These are phyloP conservation scores for Chlorella sp. DNA, from an alignment of 139 green algal genomes.

Conservation along the genomic window DNA sequence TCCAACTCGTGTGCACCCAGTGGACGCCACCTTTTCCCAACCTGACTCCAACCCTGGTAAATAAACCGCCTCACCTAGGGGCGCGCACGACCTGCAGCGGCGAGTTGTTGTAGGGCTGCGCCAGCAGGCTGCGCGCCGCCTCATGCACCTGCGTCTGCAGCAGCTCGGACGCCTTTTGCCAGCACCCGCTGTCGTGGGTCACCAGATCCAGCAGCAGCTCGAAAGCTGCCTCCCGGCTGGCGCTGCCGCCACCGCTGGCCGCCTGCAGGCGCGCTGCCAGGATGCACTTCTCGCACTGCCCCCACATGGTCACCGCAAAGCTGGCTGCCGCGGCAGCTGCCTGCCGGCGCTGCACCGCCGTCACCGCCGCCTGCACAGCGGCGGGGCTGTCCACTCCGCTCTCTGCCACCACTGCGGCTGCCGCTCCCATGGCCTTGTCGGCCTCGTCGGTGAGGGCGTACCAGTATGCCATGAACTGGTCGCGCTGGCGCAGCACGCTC, in stretches of 20 bases:
- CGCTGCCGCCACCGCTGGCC: not conserved
- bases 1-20: too few species aligned
- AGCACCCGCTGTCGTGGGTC: constrained; percentile 14
- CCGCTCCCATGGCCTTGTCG: not conserved
- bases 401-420: not conserved
- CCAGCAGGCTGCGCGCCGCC: not conserved
- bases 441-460: too few species aligned
- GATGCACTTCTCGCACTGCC: not conserved
- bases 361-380: not conserved
- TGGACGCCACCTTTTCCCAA: too few species aligned
- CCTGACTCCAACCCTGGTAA: too few species aligned
- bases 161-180: constrained; percentile 2
- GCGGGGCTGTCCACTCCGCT: not conserved
- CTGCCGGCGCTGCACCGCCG: not conserved
- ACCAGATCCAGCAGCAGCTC: constrained; percentile 47
- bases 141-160: not conserved
- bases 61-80: not conserved
- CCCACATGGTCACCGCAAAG: not conserved
- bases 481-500: not conserved
- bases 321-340: not conserved
- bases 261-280: not conserved
- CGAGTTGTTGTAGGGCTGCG: not conserved
- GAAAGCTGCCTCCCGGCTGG: constrained; percentile 32
- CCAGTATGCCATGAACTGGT: not conserved
- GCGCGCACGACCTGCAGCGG: not conserved